These are phyloP conservation scores for Plantago coronopus DNA, from an alignment of 305 asterid genomes.

Conservation along the genomic window DNA sequence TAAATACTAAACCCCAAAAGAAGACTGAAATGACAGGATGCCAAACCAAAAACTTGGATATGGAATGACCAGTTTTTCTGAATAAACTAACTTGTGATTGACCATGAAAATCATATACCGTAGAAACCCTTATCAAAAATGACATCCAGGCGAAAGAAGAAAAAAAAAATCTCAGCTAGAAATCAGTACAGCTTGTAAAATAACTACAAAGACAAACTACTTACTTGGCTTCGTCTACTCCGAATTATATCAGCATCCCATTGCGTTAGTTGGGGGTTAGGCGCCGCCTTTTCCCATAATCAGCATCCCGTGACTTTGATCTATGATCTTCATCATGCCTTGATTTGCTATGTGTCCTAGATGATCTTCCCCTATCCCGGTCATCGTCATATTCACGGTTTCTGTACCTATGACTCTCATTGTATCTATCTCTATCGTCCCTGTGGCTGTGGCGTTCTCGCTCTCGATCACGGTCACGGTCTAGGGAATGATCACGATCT, in stretches of 20 bases:
- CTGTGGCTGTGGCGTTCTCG: constrained; percentile 48
- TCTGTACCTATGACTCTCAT: constrained; percentile 54
- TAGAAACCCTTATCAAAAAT: neutral
- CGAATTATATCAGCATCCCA: constrained; percentile 10
- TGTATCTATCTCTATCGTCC: constrained; percentile 60
- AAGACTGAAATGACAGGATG: neutral
- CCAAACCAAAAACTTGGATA: too few species aligned
- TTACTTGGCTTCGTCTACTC: constrained; percentile 39
- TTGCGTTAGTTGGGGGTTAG: constrained; percentile 48
- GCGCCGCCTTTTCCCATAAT: constrained; percentile 66
- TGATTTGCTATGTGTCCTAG: constrained; percentile 60
- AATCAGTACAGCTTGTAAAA: constrained; percentile 17
- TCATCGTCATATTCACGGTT: constrained; percentile 63
- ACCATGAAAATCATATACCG: neutral
- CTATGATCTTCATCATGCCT: constrained; percentile 59
- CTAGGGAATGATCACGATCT: constrained; percentile 49
- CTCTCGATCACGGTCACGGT: constrained; percentile 39
- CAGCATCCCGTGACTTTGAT: constrained; percentile 72
- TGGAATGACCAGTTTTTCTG: too few species aligned
- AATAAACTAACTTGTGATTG: neutral
- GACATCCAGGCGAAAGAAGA: constrained; percentile 9
- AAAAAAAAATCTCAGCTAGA: constrained; percentile 3
- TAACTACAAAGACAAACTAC: constrained; percentile 26
- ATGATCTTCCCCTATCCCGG: constrained; percentile 65
- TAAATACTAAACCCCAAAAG: neutral